Base-by-base conservation (phyloP, 2,329 filamentous ascomycete genomes). In the Stagonosporopsis rhizophila region DNA sequence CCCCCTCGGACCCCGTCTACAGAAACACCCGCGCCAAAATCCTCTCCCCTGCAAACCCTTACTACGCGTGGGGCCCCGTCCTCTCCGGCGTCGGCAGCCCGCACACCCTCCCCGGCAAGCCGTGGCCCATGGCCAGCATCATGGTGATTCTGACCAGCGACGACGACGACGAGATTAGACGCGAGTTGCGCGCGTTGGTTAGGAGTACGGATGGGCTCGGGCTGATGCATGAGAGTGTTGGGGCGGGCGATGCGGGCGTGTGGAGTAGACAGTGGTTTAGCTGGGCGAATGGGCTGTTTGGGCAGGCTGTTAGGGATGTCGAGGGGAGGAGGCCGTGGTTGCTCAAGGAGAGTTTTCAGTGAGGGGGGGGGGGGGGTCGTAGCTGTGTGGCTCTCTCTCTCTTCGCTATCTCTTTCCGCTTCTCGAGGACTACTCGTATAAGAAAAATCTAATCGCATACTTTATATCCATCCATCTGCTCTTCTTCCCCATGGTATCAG, bases 271-370 rank as follows among this genome's bases (percentile, higher is more conserved):
- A 80, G 60, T 83, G 80, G 71, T 81, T 82, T 60, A 78, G 75
- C 3, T 83, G 81, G 81, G 81, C 80, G 23, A 83, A 81, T 62
- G 81, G 78, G n/a, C 59, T 83, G 61, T 82, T 80, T 67, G 81
- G 79, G 1, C 77, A 80, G 60, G 74, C 75, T 66, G 75, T 82
- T 28, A 44, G 82, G 17, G 76, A 81, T 52, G 54, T 82, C n/a
- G 74, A 79, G 52, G 66, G 67, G 45, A 66, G 76, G 52, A 79
- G 72, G 68, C 79, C 79, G 53, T 65, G 75, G 53, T 58, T 82
- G 32, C 59, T 82, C 62, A 66, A 68, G 48, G 63, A 74, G 67
- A 64, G 65, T 22, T 74, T 66, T 51, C 70, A 72, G 56, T 65
- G 7, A n/a, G 28, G n/a, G n/a, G 34, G 34, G 17, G 30, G 27